Evolutionary conservation across 1,284 basidiomycete species (phyloP).

Genomic region (Polyporus tsugae): DNA sequence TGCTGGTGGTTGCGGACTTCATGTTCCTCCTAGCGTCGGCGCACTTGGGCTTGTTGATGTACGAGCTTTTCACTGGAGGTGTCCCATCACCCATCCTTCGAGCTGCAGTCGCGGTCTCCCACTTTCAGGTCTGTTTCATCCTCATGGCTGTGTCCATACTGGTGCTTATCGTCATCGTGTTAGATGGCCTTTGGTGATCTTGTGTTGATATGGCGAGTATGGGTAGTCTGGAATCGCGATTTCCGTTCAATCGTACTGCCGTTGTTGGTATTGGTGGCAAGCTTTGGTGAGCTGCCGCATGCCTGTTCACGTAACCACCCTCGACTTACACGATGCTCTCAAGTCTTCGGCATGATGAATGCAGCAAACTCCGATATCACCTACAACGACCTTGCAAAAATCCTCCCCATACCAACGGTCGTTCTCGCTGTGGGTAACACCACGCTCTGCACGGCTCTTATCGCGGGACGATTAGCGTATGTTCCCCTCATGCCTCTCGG

Average conservation of each 20-base stretch:
- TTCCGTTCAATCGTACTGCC: slow-evolving; percentile 14
- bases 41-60: slow-evolving; percentile 20
- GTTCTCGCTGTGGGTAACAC: slow-evolving; percentile 17
- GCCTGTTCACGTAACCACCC: not conserved
- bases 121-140: slow-evolving; percentile 8
- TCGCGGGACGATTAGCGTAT: slow-evolving; percentile 22
- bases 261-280: not conserved
- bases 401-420: slow-evolving; percentile 17
- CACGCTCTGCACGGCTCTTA: slow-evolving; percentile 16
- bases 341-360: slow-evolving; percentile 17
- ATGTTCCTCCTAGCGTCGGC: slow-evolving; percentile 18
- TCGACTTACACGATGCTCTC: not conserved
- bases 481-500: not conserved
- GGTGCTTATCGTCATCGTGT: no score
- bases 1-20: slow-evolving; percentile 15
- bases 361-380: slow-evolving; percentile 11
- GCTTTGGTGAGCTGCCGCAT: slow-evolving; percentile 12
- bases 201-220: slow-evolving; percentile 22
- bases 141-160: not conserved
- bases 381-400: slow-evolving; percentile 15
- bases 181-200: slow-evolving; percentile 16
- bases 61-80: slow-evolving; percentile 12
- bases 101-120: slow-evolving; percentile 14
- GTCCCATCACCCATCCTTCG: slow-evolving; percentile 12
- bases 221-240: slow-evolving; percentile 23